Evolutionary conservation across 177 flowering plant genomes (phyloP), one percentile per base, ranked within the genome.

Genomic region (Vitis hybrid): DNA sequence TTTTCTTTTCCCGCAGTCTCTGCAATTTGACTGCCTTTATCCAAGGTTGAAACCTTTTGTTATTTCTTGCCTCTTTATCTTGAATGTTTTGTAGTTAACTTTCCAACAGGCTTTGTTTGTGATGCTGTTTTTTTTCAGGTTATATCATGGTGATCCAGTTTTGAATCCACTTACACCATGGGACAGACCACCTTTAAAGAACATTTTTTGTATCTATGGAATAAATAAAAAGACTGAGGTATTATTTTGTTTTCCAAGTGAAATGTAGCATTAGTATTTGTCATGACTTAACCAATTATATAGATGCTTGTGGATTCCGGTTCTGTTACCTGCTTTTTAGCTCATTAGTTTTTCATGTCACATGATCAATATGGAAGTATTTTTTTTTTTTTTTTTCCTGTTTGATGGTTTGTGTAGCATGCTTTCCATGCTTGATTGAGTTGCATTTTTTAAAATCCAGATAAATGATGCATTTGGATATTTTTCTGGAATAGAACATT

Each of bases 181-280:
- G 99, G 97, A 95, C 55, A 89, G 99, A 82, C 99, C 99, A 32
- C 99, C 99, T 18, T 65, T 95, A 56, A 95, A 93, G 85, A 95
- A 90, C 71, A 80, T 95, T 10, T 95, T 95, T 70, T 95, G 99
- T 66, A 95, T 95, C 55, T 92, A 95, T 82, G 99, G 99, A 59
- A 71, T 85, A 74, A 95, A 93, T 80, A 69, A 34, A 68, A 95
- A 81, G 82, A 95, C 99, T 60, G 98, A 95, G 97, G 99, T 93
- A 86, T 23, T 17, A 1, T 30, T 75, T 18, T 59, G 17, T 68
- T 73, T 55, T 72, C 58, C 3, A 12, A 56, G 13, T 64, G 10
- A 39, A 51, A 60, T 59, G 17, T 23, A 45, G 18, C 51, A 49
- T 18, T 58, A 54, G 12, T 60, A 30, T 56, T 8, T 56, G 23